A percentile compares a stretch with the other conserved stretches of the same genome.
These are phyloP conservation scores for Alternaria viburni DNA, from an alignment of 2,329 filamentous ascomycete species.

Conservation along the genomic window DNA sequence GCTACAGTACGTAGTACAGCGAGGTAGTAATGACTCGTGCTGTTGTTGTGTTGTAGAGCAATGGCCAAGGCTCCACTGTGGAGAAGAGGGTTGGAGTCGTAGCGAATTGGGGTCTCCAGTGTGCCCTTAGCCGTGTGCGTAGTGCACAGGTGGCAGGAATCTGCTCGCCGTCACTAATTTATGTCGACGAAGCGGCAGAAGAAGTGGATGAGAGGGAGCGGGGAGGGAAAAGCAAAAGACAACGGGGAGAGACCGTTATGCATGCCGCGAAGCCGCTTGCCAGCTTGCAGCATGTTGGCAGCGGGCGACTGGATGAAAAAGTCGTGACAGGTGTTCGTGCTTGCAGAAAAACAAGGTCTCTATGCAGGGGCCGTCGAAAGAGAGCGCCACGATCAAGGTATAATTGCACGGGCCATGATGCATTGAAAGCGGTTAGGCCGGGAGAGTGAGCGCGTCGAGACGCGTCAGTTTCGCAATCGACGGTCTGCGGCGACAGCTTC, in stretches of 20 bases:
- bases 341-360: constrained; percentile 17
- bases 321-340: constrained; percentile 39
- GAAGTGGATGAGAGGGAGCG: constrained; percentile 19
- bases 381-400: constrained; percentile 4
- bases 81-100: constrained; percentile 17
- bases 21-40: constrained; percentile 8
- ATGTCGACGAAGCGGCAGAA: constrained; percentile 21
- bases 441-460: constrained; percentile 20
- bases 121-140: constrained; percentile 11
- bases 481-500: constrained; percentile 7
- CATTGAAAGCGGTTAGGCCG: constrained; percentile 10
- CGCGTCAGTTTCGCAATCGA: constrained; percentile 25
- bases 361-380: constrained; percentile 28
- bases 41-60: constrained; percentile 13
- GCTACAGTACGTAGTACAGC: not conserved
- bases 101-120: constrained; percentile 29
- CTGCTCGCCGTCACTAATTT: constrained; percentile 19
- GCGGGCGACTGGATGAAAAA: constrained; percentile 23
- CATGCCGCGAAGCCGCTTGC: constrained; percentile 5
- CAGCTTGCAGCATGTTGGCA: constrained; percentile 16
- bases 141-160: constrained; percentile 22
- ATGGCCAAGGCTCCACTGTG: constrained; percentile 28
- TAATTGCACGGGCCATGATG: constrained; percentile 15
- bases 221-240: constrained; percentile 16
- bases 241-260: constrained; percentile 10